phyloP scores from a whole-genome alignment of 2,329 filamentous ascomycete species.

The Rhexocercosporidium sp. region DNA sequence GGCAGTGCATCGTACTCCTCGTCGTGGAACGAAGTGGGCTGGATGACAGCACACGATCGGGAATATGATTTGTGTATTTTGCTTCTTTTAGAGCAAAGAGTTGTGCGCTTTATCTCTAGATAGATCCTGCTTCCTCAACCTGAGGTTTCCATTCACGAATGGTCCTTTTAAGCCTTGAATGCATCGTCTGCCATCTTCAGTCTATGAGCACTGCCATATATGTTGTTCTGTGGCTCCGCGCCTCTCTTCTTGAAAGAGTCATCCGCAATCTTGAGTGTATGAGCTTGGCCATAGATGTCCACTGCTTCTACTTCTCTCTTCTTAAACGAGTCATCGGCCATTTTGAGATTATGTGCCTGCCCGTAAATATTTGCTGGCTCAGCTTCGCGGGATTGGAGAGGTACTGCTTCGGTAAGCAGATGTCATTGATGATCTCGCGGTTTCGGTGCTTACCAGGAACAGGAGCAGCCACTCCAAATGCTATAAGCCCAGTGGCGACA shows the following conservation, averaged over 20 bases:
- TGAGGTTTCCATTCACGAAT: too few species aligned
- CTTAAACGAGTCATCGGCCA: neutral
- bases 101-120: too few species aligned
- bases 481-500: neutral
- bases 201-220: neutral
- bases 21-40: too few species aligned
- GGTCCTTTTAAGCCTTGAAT: too few species aligned
- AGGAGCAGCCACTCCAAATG: neutral
- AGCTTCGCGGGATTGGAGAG: too few species aligned
- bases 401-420: neutral
- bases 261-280: neutral
- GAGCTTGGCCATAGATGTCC: neutral
- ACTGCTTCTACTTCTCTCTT: neutral
- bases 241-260: too few species aligned
- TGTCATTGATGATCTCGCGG: neutral
- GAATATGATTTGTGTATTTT: too few species aligned
- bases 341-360: neutral
- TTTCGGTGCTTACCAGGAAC: neutral
- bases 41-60: too few species aligned
- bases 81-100: too few species aligned
- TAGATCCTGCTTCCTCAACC: too few species aligned
- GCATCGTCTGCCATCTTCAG: too few species aligned
- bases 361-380: neutral
- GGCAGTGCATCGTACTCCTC: too few species aligned
- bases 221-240: neutral